These are phyloP conservation scores for Boletus vinaceobasis DNA, from an alignment of 768 basidiomycete genomes.

Conservation along the genomic window DNA sequence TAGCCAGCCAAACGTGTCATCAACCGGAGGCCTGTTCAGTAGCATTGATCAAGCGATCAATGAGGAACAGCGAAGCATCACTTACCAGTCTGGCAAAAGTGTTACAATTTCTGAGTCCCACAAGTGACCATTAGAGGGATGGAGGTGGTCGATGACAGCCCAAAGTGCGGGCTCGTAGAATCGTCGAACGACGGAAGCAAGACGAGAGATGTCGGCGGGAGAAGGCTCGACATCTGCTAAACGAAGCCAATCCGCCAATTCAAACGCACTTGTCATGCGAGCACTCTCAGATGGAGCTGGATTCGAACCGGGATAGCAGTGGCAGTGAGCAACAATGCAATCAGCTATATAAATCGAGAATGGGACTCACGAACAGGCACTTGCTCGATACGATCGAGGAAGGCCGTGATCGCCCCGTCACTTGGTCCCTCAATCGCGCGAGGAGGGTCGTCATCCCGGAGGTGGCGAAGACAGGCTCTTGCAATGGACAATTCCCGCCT, in stretches of 20 bases:
- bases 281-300: slow-evolving; percentile 39
- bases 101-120: slow-evolving; percentile 35
- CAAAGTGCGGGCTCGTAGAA: slow-evolving; percentile 42
- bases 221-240: slow-evolving; percentile 38
- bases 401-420: slow-evolving; percentile 33
- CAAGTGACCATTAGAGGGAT: slow-evolving; percentile 40
- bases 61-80: neutral
- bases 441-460: slow-evolving; percentile 15
- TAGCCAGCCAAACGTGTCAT: slow-evolving; percentile 41
- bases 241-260: slow-evolving; percentile 65
- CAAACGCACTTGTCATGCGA: slow-evolving; percentile 43
- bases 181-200: slow-evolving; percentile 38
- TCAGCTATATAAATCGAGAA: neutral
- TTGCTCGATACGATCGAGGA: slow-evolving; percentile 43
- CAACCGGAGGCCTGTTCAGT: slow-evolving; percentile 8
- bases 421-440: neutral
- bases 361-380: slow-evolving; percentile 45
- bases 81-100: slow-evolving; percentile 28
- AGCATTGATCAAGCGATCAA: neutral
- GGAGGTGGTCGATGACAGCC: slow-evolving; percentile 41
- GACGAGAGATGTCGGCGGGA: slow-evolving; percentile 37
- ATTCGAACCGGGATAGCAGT: neutral
- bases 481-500: slow-evolving; percentile 45
- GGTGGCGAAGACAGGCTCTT: slow-evolving; percentile 32
- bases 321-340: neutral